phyloP scores from a whole-genome alignment of 768 basidiomycete species.

The Daedaleopsis sinensis region DNA sequence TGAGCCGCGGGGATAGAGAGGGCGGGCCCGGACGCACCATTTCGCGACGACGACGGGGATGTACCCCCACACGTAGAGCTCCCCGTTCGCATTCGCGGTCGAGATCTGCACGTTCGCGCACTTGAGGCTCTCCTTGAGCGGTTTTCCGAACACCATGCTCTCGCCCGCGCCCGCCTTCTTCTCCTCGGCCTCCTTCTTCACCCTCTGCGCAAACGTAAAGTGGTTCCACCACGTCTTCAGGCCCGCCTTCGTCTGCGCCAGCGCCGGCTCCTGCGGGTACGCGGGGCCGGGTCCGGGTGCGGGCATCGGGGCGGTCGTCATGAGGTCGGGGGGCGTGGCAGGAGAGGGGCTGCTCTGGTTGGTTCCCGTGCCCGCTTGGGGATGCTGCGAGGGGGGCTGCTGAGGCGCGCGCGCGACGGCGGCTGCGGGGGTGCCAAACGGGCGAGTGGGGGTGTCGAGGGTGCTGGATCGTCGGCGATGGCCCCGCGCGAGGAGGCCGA shows the following conservation, averaged over 20 bases:
- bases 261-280: slow-evolving; percentile 13
- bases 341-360: slow-evolving; percentile 3
- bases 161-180: slow-evolving; percentile 32
- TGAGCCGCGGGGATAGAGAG: slow-evolving; percentile 15
- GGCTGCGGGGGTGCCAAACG: background rate
- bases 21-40: slow-evolving; percentile 58
- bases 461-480: slow-evolving; percentile 24
- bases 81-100: slow-evolving; percentile 80
- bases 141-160: slow-evolving; percentile 79
- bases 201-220: slow-evolving; percentile 65
- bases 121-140: slow-evolving; percentile 80
- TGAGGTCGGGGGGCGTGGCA: background rate
- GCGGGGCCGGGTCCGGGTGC: background rate
- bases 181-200: slow-evolving; percentile 57
- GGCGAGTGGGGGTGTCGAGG: slow-evolving; percentile 12
- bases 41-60: slow-evolving; percentile 98
- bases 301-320: slow-evolving; percentile 12
- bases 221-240: slow-evolving; percentile 85
- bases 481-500: slow-evolving; percentile 20
- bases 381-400: background rate
- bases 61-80: slow-evolving; percentile 89
- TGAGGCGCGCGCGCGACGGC: slow-evolving; percentile 4
- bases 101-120: slow-evolving; percentile 94
- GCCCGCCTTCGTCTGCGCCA: slow-evolving; percentile 28
- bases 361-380: slow-evolving; percentile 1